A percentile compares a stretch with the other conserved stretches of the same genome.
Evolutionary conservation across 2,329 filamentous ascomycete genomes (phyloP).

Genomic region (Pseudogymnoascus sp.): DNA sequence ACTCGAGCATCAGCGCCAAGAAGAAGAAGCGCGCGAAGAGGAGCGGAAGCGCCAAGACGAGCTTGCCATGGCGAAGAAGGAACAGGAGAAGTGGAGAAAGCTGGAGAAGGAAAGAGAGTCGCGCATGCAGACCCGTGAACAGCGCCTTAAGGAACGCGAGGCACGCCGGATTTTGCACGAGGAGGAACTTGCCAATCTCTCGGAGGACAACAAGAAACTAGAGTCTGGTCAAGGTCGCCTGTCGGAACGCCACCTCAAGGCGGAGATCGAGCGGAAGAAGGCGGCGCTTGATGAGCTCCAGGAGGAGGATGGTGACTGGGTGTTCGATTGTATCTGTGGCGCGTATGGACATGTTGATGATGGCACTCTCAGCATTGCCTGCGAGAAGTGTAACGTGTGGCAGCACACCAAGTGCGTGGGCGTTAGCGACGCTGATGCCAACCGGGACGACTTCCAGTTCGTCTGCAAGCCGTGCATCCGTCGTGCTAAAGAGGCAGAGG

Average conservation of each 20-base stretch:
- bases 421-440: constrained; percentile 69
- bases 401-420: constrained; percentile 90
- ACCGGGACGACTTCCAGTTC: constrained; percentile 79
- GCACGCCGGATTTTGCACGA: constrained; percentile 74
- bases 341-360: constrained; percentile 89
- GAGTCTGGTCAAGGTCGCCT: constrained; percentile 49
- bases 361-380: constrained; percentile 86
- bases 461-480: constrained; percentile 70
- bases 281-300: constrained; percentile 65
- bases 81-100: constrained; percentile 50
- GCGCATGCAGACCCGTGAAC: constrained; percentile 74
- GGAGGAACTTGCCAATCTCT: constrained; percentile 70
- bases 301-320: constrained; percentile 70
- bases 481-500: constrained; percentile 51
- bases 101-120: constrained; percentile 67
- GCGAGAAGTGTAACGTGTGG: constrained; percentile 91
- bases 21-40: constrained; percentile 62
- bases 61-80: constrained; percentile 55
- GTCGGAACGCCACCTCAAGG: constrained; percentile 73
- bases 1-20: constrained; percentile 65
- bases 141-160: constrained; percentile 78
- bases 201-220: constrained; percentile 61
- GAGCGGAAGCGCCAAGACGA: constrained; percentile 58
- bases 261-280: constrained; percentile 71
- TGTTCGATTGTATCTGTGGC: constrained; percentile 91